Percentiles rank a stretch among this genome's conserved stretches.
Conservation (phyloP, 192 early-diverging fungal species). For the Linnemannia zychae region DNA sequence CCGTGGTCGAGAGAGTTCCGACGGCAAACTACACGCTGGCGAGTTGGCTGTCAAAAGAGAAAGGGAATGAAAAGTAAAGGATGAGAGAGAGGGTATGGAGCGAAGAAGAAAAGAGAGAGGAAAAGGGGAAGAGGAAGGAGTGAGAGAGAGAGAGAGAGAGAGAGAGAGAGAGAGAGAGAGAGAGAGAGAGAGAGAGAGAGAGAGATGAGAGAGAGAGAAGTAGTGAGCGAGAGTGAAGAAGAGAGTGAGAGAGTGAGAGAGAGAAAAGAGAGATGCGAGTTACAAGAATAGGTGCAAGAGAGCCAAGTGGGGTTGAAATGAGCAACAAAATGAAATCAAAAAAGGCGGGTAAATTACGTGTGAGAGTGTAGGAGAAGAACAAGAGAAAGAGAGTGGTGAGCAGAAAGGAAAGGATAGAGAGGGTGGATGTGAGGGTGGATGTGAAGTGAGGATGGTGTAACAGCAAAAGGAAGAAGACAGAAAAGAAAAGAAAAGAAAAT, state of each 20-base stretch:
- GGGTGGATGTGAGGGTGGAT: background rate
- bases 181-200: background rate
- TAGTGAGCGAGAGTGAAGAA: background rate
- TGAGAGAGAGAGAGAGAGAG: background rate
- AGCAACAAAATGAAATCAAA: conserved; percentile 25
- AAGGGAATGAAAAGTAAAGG: too few species aligned
- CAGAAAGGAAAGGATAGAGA: background rate
- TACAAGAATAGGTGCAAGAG: background rate
- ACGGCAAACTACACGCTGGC: background rate
- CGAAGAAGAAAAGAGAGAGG: background rate
- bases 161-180: background rate
- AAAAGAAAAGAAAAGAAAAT: too few species aligned
- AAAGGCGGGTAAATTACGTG: conserved; percentile 41
- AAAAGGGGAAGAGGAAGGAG: background rate
- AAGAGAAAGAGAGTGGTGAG: background rate
- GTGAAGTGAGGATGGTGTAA: background rate
- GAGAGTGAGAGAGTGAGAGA: background rate
- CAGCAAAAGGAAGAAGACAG: background rate
- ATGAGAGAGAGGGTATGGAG: background rate
- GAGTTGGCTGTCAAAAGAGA: background rate
- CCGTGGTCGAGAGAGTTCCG: background rate
- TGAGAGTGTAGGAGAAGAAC: background rate
- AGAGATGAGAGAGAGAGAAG: background rate
- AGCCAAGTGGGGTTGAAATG: conserved; percentile 2
- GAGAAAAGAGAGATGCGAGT: conserved; percentile 5